Conservation (phyloP, 2,329 filamentous ascomycete genomes). For the Emmonsiellopsis sp. region DNA sequence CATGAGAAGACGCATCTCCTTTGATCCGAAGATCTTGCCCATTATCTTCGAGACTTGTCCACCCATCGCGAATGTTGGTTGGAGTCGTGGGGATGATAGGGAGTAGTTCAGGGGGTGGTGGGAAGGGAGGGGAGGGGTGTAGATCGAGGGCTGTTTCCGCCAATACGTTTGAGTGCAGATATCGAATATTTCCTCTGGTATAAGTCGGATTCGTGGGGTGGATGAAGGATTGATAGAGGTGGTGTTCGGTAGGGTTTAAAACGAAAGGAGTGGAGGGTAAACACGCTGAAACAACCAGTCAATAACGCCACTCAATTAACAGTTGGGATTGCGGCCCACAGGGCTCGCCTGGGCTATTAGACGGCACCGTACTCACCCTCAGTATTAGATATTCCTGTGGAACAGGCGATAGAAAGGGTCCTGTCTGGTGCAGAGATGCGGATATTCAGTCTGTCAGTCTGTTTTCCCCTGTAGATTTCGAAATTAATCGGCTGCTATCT, state of each 20-base stretch:
- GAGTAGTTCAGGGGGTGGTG: not conserved
- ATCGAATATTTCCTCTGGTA: not conserved
- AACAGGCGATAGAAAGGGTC: not conserved
- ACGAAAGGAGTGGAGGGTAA: not conserved
- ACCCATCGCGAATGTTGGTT: slow-evolving; percentile 61
- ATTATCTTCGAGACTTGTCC: slow-evolving; percentile 91
- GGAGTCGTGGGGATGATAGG: not conserved
- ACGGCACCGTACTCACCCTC: not conserved
- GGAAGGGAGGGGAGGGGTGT: not conserved
- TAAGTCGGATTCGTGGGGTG: not conserved
- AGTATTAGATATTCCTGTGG: not conserved
- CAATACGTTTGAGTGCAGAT: not conserved
- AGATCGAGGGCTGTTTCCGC: not conserved
- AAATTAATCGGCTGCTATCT: not conserved
- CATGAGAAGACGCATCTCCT: slow-evolving; percentile 99
- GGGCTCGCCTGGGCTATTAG: not conserved
- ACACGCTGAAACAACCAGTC: not conserved
- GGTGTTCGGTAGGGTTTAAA: not conserved
- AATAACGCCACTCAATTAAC: not conserved
- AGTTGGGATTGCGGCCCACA: not conserved
- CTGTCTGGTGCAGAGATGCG: not conserved
- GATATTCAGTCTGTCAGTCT: not conserved
- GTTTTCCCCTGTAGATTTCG: not conserved
- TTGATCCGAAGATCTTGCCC: slow-evolving; percentile 97
- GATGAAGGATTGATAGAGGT: not conserved